Conservation (phyloP, 2,329 filamentous ascomycete species). For the Ascochyta fabae region DNA sequence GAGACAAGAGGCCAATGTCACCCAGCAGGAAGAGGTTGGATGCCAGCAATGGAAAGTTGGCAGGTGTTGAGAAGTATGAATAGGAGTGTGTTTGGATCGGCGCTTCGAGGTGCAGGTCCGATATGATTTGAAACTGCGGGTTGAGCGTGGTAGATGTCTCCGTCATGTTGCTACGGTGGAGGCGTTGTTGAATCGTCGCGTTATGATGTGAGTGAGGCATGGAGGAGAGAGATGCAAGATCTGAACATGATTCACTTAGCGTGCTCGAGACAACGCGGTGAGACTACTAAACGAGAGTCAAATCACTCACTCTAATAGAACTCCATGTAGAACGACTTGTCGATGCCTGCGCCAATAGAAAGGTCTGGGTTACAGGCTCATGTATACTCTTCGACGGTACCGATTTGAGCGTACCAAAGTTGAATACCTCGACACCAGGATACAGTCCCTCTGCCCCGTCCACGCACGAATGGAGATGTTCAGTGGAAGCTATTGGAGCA, state of each 20-base stretch:
- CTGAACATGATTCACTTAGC: background rate
- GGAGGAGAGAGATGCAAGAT: background rate
- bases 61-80: slow-evolving; percentile 1
- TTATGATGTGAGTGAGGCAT: background rate
- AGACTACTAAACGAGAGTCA: background rate
- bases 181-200: no score
- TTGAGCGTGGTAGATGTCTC: background rate
- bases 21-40: slow-evolving; percentile 7
- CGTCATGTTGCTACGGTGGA: no score
- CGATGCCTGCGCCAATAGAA: no score
- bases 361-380: no score
- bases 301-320: no score
- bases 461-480: no score
- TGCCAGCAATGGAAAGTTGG: slow-evolving; percentile 1
- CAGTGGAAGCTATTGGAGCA: no score
- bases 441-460: no score
- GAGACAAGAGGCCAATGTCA: slow-evolving; percentile 5
- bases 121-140: slow-evolving; percentile 13
- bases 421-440: no score
- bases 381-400: no score
- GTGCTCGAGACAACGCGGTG: background rate
- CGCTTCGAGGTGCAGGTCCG: slow-evolving; percentile 20
- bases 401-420: no score
- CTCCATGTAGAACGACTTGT: no score
- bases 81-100: slow-evolving; percentile 9